Evolutionary conservation across 352 stramenopile species (phyloP).

Genomic region (Globisporangium uncinulatum): DNA sequence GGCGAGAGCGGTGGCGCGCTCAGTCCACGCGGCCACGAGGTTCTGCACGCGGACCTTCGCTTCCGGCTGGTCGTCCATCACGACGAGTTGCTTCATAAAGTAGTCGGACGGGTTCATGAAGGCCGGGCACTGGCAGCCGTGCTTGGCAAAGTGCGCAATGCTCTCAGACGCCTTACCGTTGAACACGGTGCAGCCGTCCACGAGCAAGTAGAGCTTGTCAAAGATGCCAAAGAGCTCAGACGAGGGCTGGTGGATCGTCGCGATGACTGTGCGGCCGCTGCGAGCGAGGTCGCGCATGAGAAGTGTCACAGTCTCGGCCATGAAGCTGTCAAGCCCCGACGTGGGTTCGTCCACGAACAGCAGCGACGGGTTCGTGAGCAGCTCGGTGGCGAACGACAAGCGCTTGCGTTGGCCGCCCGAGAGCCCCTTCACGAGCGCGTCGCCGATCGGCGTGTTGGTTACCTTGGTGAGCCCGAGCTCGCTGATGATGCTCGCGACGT

Average conservation of each 20-base stretch:
- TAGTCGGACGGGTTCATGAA: constrained; percentile 43
- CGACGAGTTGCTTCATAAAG: constrained; percentile 37
- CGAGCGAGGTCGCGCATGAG: constrained; percentile 51
- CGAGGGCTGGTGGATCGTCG: constrained; percentile 81
- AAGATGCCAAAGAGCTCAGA: constrained; percentile 39
- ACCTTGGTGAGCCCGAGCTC: constrained; percentile 37
- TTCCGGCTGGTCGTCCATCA: constrained; percentile 23
- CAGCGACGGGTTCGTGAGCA: constrained; percentile 64
- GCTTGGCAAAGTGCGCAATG: constrained; percentile 24
- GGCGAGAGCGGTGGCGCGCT: constrained; percentile 1
- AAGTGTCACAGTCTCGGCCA: constrained; percentile 31
- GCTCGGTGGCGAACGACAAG: constrained; percentile 68
- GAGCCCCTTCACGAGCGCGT: constrained; percentile 33
- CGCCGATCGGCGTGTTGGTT: constrained; percentile 42
- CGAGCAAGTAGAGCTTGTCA: constrained; percentile 32
- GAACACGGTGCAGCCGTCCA: constrained; percentile 29
- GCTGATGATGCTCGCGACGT: constrained; percentile 29
- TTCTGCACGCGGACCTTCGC: constrained; percentile 15
- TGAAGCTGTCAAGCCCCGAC: constrained; percentile 41
- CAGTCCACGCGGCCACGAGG: constrained; percentile 17
- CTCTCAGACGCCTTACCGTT: constrained; percentile 32
- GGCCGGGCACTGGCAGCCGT: constrained; percentile 23
- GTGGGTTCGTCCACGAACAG: constrained; percentile 81
- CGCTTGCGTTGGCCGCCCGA: constrained; percentile 78
- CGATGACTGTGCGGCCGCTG: constrained; percentile 71